Base-by-base conservation (phyloP, 345 rosid genomes). In the Raphanus raphanistrum region DNA sequence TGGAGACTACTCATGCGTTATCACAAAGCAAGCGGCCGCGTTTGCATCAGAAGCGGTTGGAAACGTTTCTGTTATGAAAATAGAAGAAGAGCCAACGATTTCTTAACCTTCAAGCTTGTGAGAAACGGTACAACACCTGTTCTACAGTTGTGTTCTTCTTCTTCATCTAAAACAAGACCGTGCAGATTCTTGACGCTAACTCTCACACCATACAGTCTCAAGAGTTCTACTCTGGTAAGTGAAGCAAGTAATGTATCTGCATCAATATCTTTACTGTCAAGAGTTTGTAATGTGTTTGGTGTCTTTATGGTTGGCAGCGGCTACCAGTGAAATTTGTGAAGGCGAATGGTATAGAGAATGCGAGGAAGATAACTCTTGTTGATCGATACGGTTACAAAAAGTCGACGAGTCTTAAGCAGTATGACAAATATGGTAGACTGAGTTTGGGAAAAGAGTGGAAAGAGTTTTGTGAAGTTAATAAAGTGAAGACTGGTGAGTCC, bases 31-130 rank as follows among this genome's bases (percentile, higher is more conserved):
- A 2, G 3, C 0, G 41, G 58, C 29, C 0, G 1, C 1, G 78
- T 16, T 55, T 74, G 41, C 72, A 57, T 66, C 66, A 74, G 65
- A 75, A 1, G 15, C 6, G 78, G 78, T 1, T 74, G 78, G 78
- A 66, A 8, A 38, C 28, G n/a, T 38, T 74, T 74, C 66, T 74
- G 78, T 29, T 0, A 4, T 38, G 66, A 27, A 15, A 74, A 74
- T 29, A 1, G 31, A 6, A 1, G 0, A 38, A 66, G 45, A 38
- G 66, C 57, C 59, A 38, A 74, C 31, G 21, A 1, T 66, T 0
- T 2, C 0, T 27, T 74, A 13, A 38, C 78, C 0, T 31, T 75
- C n/a, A 41, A 57, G 32, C 72, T 66, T 7, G 72, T 66, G 25
- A 1, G 29, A 41, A 38, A 21, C 0, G 33, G 33, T 17, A 12